Evolutionary conservation across 495 filamentous ascomycete species (phyloP), one percentile per base, ranked within the genome.

Genomic region (Penicillium cinerascens): DNA sequence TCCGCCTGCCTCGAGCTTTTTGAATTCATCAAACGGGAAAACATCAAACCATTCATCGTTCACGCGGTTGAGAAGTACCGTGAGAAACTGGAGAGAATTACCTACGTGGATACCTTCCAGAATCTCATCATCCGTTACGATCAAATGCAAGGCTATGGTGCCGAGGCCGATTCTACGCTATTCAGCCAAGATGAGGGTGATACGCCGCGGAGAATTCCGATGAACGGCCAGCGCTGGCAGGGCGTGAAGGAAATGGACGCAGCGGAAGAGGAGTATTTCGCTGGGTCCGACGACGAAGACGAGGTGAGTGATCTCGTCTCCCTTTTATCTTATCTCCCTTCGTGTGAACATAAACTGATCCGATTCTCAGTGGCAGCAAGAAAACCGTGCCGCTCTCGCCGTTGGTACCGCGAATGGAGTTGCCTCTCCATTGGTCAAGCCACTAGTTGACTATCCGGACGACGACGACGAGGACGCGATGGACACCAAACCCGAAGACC

Each of bases 1-100:
- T 96, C 92, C 13, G 92, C 92, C n/a, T 96, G 90, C 69, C 78
- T 97, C 13, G 93, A 98, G 63, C 82, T 98, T 29, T 98, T 98
- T 56, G 90, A 92, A 58, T 90, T 87, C 58, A 90, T 98, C 58
- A 90, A 85, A 64, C 84, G 85, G 61, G 89, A 95, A 65, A 87
- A 87, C 56, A 79, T 92, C 58, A 93, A 90, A 64, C 80, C 85
- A 6, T 73, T 96, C 35, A 86, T 96, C 44, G 77, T 82, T 41
- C 91, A 98, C 60, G 69, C 97, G 33, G 90, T 95, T 23, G 89
- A 95, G 59, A 90, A 88, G 56, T 92, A 93, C 61, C 87, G 92
- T 15, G 88, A 92, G 11, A 88, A 86, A 61, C 72, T 97, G 33
- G 74, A 85, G 62, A 71, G 75, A 10, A 89, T 98, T 41, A 84